Evolutionary conservation across 2,329 filamentous ascomycete genomes (phyloP).

Genomic region (Colletotrichum incanum): DNA sequence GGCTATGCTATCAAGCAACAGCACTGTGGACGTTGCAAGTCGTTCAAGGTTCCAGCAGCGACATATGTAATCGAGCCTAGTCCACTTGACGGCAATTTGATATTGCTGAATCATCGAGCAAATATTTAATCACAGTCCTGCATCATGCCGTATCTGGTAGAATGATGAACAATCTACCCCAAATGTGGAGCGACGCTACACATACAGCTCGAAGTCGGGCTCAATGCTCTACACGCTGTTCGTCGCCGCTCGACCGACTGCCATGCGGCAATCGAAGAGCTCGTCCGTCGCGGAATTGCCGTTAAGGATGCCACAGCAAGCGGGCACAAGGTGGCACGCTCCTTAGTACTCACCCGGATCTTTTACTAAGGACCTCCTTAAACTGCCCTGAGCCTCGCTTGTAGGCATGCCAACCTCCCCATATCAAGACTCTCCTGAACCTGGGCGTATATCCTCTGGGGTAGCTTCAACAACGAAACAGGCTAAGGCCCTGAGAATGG

Average conservation of each 20-base stretch:
- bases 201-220: slow-evolving; percentile 5
- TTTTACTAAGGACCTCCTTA: slow-evolving; percentile 5
- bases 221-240: slow-evolving; percentile 32
- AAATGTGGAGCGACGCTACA: slow-evolving; percentile 3
- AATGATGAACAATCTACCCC: slow-evolving; percentile 21
- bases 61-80: background rate
- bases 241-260: slow-evolving; percentile 25
- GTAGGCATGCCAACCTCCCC: too few relatives aligned
- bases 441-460: too few relatives aligned
- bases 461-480: too few relatives aligned
- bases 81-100: background rate
- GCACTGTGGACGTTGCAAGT: background rate
- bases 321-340: background rate
- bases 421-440: too few relatives aligned
- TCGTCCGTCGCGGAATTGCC: slow-evolving; percentile 9
- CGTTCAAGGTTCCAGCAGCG: too few relatives aligned
- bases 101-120: background rate
- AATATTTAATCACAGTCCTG: background rate
- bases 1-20: background rate
- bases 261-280: slow-evolving; percentile 10
- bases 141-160: slow-evolving; percentile 21
- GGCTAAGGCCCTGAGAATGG: too few relatives aligned
- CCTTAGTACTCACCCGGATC: background rate
- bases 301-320: slow-evolving; percentile 16
- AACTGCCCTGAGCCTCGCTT: too few relatives aligned